phyloP scores from a whole-genome alignment of 352 stramenopile species.

The Globisporangium viniferum region DNA sequence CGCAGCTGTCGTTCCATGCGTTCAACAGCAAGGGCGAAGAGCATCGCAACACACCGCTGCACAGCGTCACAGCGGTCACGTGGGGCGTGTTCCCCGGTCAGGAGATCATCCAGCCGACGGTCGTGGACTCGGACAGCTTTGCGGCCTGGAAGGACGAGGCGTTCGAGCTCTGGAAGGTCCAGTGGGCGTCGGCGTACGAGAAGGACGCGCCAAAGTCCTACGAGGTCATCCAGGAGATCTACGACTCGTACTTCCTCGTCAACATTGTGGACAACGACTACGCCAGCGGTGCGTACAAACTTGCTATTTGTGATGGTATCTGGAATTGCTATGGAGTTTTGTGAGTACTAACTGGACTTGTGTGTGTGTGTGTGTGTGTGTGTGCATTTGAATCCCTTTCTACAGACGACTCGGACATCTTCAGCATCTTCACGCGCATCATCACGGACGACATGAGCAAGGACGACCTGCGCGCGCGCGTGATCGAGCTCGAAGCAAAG shows the following conservation, averaged over 20 bases:
- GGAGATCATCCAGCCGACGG: constrained; percentile 94
- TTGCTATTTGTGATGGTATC: not conserved
- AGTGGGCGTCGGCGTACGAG: constrained; percentile 96
- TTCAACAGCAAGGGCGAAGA: constrained; percentile 67
- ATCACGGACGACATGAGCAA: constrained; percentile 83
- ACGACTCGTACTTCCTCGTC: constrained; percentile 96
- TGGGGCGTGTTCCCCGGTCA: constrained; percentile 97
- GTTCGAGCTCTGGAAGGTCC: constrained; percentile 96
- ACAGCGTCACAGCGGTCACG: constrained; percentile 94
- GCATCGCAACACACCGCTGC: constrained; percentile 65
- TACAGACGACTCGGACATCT: constrained; percentile 75
- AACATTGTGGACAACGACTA: constrained; percentile 99
- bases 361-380: not conserved
- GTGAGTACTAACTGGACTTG: no score
- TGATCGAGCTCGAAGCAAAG: constrained; percentile 65
- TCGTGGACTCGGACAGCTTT: constrained; percentile 97
- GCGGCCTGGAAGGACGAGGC: constrained; percentile 94
- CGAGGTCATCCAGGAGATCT: constrained; percentile 81
- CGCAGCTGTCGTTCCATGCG: constrained; percentile 76
- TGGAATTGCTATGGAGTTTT: not conserved
- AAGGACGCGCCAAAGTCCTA: constrained; percentile 55
- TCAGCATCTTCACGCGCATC: constrained; percentile 79
- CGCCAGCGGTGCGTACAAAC: constrained; percentile 41
- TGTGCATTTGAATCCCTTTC: constrained; percentile 1
- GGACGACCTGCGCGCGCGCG: constrained; percentile 59